phyloP scores from a whole-genome alignment of 441 rosid species.

The Biscutella laevigata region DNA sequence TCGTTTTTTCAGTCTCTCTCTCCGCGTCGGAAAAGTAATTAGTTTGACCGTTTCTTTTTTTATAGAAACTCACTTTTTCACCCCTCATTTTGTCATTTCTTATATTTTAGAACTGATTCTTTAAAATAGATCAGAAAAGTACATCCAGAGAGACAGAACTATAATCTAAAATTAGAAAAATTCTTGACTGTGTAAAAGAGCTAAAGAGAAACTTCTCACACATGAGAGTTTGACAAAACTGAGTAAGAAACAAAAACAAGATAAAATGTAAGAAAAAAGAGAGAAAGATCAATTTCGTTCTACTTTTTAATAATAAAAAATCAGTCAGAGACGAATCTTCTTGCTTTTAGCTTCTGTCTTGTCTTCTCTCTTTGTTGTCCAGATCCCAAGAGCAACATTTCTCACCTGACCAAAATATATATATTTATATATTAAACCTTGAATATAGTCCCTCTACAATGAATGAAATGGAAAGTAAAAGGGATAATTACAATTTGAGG shows the following conservation, averaged over 20 bases:
- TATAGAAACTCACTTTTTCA: not conserved
- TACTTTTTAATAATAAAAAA: too few species aligned
- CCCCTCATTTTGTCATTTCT: not conserved
- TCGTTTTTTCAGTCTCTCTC: slow-evolving; percentile 7
- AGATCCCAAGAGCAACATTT: not conserved
- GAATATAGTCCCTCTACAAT: not conserved
- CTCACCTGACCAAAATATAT: slow-evolving; percentile 7
- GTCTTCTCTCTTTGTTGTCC: slow-evolving; percentile 6
- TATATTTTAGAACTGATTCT: not conserved
- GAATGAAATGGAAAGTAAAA: not conserved
- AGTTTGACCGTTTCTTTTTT: slow-evolving; percentile 21
- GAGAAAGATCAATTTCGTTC: not conserved
- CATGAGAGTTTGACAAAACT: not conserved
- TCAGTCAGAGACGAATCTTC: slow-evolving; percentile 13
- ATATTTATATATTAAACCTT: too few species aligned
- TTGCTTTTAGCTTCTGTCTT: slow-evolving; percentile 10
- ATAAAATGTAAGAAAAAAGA: not conserved
- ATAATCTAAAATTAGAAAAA: too few species aligned
- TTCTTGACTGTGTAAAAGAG: not conserved
- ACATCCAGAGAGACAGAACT: too few species aligned
- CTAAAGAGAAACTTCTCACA: not conserved
- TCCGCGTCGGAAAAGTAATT: slow-evolving; percentile 22
- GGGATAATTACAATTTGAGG: slow-evolving; percentile 12
- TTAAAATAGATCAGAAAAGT: not conserved
- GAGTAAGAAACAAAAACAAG: slow-evolving; percentile 1